Evolutionary conservation across 805 yeast species (phyloP).

Genomic region (Clavispora fructus): DNA sequence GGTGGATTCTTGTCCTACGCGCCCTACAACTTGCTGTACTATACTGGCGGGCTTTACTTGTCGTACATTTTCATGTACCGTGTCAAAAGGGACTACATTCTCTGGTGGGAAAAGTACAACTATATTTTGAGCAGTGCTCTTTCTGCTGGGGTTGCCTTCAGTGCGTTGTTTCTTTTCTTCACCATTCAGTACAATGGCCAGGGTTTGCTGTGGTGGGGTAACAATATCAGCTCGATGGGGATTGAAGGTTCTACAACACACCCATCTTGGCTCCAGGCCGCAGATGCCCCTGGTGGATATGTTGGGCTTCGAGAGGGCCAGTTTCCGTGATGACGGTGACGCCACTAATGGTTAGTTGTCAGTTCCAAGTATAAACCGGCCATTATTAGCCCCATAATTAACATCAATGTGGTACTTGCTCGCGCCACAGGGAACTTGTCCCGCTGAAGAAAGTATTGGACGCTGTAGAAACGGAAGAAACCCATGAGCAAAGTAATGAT

Average conservation of each 20-base stretch:
- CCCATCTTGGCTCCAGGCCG: constrained; percentile 27
- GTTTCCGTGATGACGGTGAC: constrained; percentile 6
- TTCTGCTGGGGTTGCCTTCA: constrained; percentile 58
- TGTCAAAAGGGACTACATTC: constrained; percentile 42
- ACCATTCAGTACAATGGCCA: constrained; percentile 42
- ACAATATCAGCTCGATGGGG: constrained; percentile 27
- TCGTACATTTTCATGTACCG: constrained; percentile 55
- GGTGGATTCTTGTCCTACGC: constrained; percentile 46
- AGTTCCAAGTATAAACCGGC: constrained; percentile 1
- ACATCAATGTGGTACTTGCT: background rate
- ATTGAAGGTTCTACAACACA: constrained; percentile 28
- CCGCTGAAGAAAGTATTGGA: constrained; percentile 5
- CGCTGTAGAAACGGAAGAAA: constrained; percentile 7
- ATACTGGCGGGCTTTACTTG: constrained; percentile 57
- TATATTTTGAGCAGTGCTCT: constrained; percentile 56
- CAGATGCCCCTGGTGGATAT: constrained; percentile 20
- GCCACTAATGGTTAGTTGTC: background rate
- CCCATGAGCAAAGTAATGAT: constrained; percentile 8
- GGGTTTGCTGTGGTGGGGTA: constrained; percentile 63
- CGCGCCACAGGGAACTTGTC: constrained; percentile 9
- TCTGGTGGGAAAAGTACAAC: constrained; percentile 73
- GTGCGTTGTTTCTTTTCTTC: constrained; percentile 56
- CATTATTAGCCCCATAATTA: background rate
- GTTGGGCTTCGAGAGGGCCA: constrained; percentile 14
- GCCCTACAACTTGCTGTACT: constrained; percentile 47